Evolutionary conservation across 768 basidiomycete genomes (phyloP), one percentile per base, ranked within the genome.

Genomic region (Kondoa malvinella): DNA sequence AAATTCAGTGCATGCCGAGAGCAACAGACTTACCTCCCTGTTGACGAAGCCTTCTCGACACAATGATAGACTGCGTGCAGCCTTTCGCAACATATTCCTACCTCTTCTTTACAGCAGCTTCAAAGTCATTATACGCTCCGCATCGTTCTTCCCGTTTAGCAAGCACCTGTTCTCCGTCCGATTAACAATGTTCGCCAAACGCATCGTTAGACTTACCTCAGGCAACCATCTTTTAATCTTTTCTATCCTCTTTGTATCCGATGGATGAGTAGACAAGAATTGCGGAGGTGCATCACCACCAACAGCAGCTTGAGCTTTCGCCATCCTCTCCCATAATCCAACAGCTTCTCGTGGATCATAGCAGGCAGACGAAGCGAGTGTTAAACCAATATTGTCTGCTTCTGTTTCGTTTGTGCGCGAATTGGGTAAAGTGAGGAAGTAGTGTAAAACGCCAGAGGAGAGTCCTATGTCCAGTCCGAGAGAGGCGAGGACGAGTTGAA

Each of bases 311-410:
- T 63, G 16, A 27, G 16, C 14, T 17, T 63, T 16, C 30, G 16
- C 29, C 61, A 63, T 63, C 30, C 61, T 27, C n/a, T 63, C 61
- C 61, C 61, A 63, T 4, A 63, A 29, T 17, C 31, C n/a, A 21
- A 63, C 30, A 4, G 61, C 61, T 33, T 63, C 61, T 63, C 61
- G 3, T 12, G 61, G 61, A 32, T 63, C 61, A 29, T 63, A 63
- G 30, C 61, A 63, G 21, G 61, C 61, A 2, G 16, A 15, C 4
- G 61, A 16, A 27, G 61, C 61, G 4, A 63, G 32, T 33, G 16
- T 3, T 3, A 63, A 29, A 30, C 58, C 30, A 3, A 63, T 63
- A 16, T 30, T 31, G n/a, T 63, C 61, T 33, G 61, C 61, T 63
- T 63, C 61, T 27, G 61, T 31, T 33, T 63, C 61, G 15, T 59